phyloP scores from a whole-genome alignment of 257 asterid genomes.

The Solanum raphanifolium region DNA sequence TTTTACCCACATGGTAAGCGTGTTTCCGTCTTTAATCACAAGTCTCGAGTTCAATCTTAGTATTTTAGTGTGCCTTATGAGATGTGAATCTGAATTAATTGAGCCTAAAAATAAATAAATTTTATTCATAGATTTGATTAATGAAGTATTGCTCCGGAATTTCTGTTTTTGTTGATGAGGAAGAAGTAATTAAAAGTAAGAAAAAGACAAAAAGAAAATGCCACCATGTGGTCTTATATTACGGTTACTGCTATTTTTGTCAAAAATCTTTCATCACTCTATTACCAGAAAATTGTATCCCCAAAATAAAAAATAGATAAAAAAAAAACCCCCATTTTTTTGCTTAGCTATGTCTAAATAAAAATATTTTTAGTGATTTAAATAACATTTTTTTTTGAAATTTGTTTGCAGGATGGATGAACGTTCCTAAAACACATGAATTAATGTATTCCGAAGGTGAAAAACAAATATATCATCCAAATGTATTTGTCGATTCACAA shows the following conservation, averaged over 20 bases:
- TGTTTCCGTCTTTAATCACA: neutral
- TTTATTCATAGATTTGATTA: neutral
- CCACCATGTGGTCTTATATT: neutral
- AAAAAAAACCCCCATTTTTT: neutral
- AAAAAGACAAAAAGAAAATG: neutral
- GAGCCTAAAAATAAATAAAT: neutral
- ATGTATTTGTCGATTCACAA: neutral
- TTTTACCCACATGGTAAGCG: slow-evolving; percentile 47
- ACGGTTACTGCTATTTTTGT: neutral
- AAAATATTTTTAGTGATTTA: neutral
- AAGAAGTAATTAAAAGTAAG: neutral
- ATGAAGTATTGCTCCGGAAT: neutral
- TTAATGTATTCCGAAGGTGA: slow-evolving; percentile 2
- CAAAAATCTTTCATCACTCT: neutral
- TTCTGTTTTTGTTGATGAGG: neutral
- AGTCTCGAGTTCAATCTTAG: neutral
- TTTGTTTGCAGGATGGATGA: slow-evolving; percentile 41
- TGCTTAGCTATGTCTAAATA: neutral
- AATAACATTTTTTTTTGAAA: neutral
- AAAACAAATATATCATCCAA: neutral
- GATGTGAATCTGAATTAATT: neutral
- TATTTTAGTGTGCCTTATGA: neutral
- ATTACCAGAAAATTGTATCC: neutral
- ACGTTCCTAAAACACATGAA: slow-evolving; percentile 26
- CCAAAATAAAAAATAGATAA: neutral